phyloP scores from a whole-genome alignment of 192 early-diverging fungal genomes.

The Backusella tarrabulga region DNA sequence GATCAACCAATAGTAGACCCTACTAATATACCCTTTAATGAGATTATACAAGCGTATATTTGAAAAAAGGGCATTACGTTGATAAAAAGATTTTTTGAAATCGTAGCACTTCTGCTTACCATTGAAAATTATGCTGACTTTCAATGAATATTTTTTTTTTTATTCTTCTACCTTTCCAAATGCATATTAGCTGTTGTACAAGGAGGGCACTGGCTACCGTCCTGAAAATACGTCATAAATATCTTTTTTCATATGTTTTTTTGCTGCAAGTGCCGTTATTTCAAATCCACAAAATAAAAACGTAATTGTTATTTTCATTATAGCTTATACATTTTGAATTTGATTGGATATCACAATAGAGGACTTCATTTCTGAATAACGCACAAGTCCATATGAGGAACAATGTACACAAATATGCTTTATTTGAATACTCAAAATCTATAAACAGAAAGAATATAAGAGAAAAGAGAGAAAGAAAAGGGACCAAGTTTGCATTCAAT shows the following conservation, averaged over 20 bases:
- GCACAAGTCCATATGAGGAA: background rate
- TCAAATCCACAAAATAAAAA: background rate
- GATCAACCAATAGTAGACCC: background rate
- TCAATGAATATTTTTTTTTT: background rate
- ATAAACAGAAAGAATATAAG: background rate
- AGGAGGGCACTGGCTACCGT: background rate
- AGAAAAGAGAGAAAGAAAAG: background rate
- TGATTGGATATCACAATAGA: background rate
- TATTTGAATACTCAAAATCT: background rate
- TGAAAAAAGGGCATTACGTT: too few relatives aligned
- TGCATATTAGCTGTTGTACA: background rate
- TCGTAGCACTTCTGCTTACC: background rate
- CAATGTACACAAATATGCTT: too few relatives aligned
- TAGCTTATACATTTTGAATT: background rate
- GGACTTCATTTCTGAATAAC: background rate
- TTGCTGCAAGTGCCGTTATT: background rate
- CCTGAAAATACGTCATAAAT: background rate
- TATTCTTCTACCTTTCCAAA: background rate
- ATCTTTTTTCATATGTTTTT: background rate
- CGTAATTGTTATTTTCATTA: background rate
- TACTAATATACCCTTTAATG: too few relatives aligned
- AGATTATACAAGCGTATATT: too few relatives aligned
- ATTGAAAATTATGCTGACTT: background rate
- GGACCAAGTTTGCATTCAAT: background rate
- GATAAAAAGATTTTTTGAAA: background rate